Evolutionary conservation across 441 rosid genomes (phyloP).

Genomic region (Euphorbia celastroides): DNA sequence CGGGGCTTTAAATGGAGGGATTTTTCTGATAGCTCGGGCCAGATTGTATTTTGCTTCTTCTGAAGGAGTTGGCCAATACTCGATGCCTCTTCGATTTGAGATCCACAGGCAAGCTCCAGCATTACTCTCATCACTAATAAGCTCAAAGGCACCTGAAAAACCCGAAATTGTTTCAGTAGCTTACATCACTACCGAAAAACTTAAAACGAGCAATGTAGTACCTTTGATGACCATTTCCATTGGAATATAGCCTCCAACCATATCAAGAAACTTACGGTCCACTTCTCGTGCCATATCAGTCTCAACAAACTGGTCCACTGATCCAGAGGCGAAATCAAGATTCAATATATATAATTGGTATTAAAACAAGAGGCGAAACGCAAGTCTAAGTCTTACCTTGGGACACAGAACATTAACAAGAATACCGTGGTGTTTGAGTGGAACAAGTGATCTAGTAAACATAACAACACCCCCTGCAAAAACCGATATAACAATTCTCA

Average conservation of each 20-base stretch:
- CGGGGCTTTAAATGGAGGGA: constrained; percentile 29
- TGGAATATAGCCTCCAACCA: constrained; percentile 70
- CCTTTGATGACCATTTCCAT: constrained; percentile 82
- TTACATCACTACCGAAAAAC: too few relatives aligned
- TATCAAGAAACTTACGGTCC: constrained; percentile 26
- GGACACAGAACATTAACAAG: constrained; percentile 97
- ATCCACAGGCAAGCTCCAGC: constrained; percentile 94
- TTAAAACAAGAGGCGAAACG: background rate
- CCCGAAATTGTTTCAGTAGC: too few relatives aligned
- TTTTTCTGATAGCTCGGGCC: constrained; percentile 37
- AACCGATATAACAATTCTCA: background rate
- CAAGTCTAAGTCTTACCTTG: constrained; percentile 51
- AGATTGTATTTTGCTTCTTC: constrained; percentile 66
- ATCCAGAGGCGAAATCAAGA: background rate
- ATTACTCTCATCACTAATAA: constrained; percentile 68
- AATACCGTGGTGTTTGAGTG: constrained; percentile 59
- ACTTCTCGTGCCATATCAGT: constrained; percentile 51
- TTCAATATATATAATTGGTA: background rate
- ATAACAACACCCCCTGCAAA: constrained; percentile 70
- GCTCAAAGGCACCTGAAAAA: constrained; percentile 82
- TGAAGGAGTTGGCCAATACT: constrained; percentile 83
- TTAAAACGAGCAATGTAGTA: too few relatives aligned
- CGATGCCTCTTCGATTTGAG: constrained; percentile 79
- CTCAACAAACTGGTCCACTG: constrained; percentile 59
- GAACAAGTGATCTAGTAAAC: constrained; percentile 78